Evolutionary conservation across 371 early-diverging fungal species (phyloP).

Genomic region (Cladochytrium tenue): DNA sequence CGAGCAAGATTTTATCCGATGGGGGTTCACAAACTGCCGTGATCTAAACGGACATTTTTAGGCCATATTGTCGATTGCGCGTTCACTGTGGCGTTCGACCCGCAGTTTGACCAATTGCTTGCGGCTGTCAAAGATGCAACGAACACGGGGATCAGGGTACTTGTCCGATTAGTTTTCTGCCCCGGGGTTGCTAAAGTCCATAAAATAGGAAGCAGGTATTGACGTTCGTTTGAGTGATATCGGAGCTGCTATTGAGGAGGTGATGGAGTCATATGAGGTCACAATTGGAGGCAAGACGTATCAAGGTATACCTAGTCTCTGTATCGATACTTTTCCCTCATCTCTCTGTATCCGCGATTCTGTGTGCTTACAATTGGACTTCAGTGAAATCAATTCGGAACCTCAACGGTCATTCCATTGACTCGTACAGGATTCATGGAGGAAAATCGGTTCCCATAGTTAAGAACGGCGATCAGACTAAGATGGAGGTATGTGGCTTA

Average conservation of each 20-base stretch:
- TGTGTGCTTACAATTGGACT: not conserved
- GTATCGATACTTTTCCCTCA: too few species aligned
- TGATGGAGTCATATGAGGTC: slow-evolving; percentile 98
- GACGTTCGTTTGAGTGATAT: slow-evolving; percentile 96
- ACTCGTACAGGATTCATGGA: slow-evolving; percentile 94
- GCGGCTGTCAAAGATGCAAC: slow-evolving; percentile 96
- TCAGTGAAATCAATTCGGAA: slow-evolving; percentile 93
- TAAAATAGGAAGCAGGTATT: slow-evolving; percentile 82
- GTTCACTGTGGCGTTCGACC: slow-evolving; percentile 96
- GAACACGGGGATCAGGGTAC: slow-evolving; percentile 88
- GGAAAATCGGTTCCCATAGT: slow-evolving; percentile 98
- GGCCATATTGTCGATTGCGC: slow-evolving; percentile 95
- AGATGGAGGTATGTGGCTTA: slow-evolving; percentile 84
- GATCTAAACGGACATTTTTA: too few species aligned
- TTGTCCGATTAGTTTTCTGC: not conserved
- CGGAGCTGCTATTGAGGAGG: slow-evolving; percentile 97
- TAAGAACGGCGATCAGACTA: slow-evolving; percentile 84
- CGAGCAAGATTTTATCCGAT: too few species aligned
- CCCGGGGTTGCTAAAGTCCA: not conserved
- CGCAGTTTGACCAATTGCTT: slow-evolving; percentile 84
- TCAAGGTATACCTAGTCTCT: slow-evolving; percentile 66
- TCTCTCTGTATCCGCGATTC: too few species aligned
- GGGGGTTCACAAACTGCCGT: too few species aligned
- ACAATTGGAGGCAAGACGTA: slow-evolving; percentile 92
- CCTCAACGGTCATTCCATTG: slow-evolving; percentile 98